Conservation (phyloP, 345 rosid genomes). For the Eucalyptus marginata region DNA sequence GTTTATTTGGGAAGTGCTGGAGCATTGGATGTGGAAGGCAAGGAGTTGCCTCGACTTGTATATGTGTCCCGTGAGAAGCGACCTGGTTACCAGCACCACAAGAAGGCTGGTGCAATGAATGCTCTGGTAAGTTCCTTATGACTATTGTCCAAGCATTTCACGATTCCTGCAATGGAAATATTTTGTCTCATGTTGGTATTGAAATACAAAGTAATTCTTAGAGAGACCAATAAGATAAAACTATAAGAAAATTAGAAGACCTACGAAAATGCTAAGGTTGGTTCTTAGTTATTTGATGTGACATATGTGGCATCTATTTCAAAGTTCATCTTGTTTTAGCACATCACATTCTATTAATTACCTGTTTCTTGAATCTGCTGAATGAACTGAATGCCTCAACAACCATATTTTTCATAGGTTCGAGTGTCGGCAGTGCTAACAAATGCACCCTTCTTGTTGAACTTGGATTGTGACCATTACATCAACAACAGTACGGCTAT, state of each 20-base stretch:
- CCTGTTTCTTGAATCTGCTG: background rate
- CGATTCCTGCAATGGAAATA: background rate
- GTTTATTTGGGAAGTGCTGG: conserved; percentile 94
- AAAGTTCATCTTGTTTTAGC: background rate
- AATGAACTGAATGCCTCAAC: background rate
- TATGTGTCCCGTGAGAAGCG: conserved; percentile 97
- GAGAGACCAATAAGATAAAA: background rate
- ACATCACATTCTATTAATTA: background rate
- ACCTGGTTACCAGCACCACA: conserved; percentile 90
- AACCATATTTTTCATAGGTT: conserved; percentile 25
- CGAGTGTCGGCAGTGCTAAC: conserved; percentile 96
- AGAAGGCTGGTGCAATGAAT: conserved; percentile 99
- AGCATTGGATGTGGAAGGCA: conserved; percentile 85
- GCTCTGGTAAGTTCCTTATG: conserved; percentile 49
- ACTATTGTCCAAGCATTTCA: background rate
- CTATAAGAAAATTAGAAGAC: background rate
- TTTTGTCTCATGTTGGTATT: background rate
- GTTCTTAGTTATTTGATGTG: background rate
- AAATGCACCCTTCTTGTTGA: conserved; percentile 87
- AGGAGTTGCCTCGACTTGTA: conserved; percentile 80
- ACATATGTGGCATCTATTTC: background rate
- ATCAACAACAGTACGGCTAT: conserved; percentile 83
- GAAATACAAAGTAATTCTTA: background rate
- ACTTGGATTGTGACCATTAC: conserved; percentile 95
- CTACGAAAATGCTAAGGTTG: background rate